Base-by-base conservation (phyloP, 1,139 yeast genomes). In the Scheffersomyces segobiensis region DNA sequence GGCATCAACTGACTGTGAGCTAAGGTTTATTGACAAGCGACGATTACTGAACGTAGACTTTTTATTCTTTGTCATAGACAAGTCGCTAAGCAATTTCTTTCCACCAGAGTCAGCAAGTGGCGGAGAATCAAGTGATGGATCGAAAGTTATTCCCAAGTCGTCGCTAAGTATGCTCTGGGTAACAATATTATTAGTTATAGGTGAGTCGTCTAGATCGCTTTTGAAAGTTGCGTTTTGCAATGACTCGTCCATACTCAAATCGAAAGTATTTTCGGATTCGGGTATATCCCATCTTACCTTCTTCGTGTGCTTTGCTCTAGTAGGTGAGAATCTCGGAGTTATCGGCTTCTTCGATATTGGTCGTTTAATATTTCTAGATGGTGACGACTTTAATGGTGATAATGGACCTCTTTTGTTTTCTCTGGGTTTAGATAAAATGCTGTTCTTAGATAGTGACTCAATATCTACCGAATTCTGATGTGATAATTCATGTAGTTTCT, bases 231-330 rank as follows among this genome's bases (percentile, higher is more conserved):
- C 56, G 46, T 65, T 65, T 12, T 65, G 69, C 19, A 59, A 46
- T 7, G 60, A 59, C 39, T 69, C 74, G 49, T 68, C 72, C 62
- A 69, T 61, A 50, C 78, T 73, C 19, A 67, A 50, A 60, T 69
- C 69, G 57, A 76, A 71, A 46, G 72, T 71, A 5, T 67, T 60
- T 59, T 78, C 80, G 49, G 60, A 68, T 42, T 67, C 68, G 7
- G 77, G 76, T 1, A 74, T 72, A 60, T 76, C 79, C 77, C 82
- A 77, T 55, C 80, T 75, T 0, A 78, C 81, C 55, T 72, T 75
- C 56, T 75, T 78, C 6, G 63, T 55, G 7, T 55, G 55, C 57
- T 60, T 62, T 20, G 54, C 20, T 46, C 60, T 55, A 26, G 53
- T 51, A 7, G 72, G 68, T 26, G 71, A 59, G 26, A 59, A 26